Evolutionary conservation across 139 green algal species (phyloP).

Genomic region (Coccomyxa sp.): DNA sequence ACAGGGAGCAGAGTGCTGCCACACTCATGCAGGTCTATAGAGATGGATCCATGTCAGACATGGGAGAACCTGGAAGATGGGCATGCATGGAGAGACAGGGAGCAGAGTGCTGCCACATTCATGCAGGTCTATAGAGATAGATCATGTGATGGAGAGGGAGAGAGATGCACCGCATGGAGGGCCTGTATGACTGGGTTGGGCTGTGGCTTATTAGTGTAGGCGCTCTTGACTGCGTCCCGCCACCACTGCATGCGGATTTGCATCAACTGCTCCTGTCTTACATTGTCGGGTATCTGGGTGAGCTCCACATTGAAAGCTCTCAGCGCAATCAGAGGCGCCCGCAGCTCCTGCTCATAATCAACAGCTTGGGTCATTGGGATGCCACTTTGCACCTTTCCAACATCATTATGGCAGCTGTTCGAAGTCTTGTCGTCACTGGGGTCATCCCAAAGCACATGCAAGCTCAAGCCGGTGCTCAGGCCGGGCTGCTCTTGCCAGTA

Average conservation of each 20-base stretch:
- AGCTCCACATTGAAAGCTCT: constrained; percentile 75
- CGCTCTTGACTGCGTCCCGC: constrained; percentile 59
- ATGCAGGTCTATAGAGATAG: background rate
- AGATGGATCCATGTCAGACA: background rate
- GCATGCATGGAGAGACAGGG: no score
- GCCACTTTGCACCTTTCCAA: background rate
- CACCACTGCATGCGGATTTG: constrained; percentile 79
- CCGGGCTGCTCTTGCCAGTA: background rate
- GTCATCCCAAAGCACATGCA: background rate
- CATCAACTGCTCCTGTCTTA: constrained; percentile 33
- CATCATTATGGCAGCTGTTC: background rate
- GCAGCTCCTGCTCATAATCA: constrained; percentile 41
- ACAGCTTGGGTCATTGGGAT: background rate
- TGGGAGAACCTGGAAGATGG: no score
- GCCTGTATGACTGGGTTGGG: constrained; percentile 53
- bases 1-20: no score
- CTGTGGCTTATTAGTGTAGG: constrained; percentile 28
- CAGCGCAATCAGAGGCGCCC: constrained; percentile 59
- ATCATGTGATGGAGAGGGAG: background rate
- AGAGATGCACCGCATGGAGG: constrained; percentile 33
- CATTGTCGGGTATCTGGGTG: constrained; percentile 46
- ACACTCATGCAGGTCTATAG: background rate
- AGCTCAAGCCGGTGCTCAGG: background rate
- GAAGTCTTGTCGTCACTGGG: background rate
- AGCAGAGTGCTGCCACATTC: background rate